These are phyloP conservation scores for Peronospora destructor DNA, from an alignment of 352 stramenopile species.

Conservation along the genomic window DNA sequence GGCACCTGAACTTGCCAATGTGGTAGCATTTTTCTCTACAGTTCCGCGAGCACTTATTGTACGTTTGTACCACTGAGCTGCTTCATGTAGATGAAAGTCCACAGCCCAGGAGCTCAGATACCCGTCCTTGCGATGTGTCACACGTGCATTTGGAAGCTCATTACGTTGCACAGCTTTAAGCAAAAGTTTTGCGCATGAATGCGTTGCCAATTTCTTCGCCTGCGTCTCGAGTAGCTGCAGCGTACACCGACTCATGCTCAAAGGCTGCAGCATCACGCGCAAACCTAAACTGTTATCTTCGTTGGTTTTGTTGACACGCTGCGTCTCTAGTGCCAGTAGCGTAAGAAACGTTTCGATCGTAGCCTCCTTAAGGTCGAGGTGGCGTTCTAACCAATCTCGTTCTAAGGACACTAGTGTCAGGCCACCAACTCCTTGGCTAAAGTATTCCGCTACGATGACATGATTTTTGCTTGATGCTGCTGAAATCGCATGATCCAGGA, in stretches of 20 bases:
- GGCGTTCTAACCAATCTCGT: constrained; percentile 49
- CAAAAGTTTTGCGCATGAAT: constrained; percentile 33
- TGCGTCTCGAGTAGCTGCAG: constrained; percentile 53
- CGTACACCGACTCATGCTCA: constrained; percentile 47
- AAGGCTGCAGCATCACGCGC: constrained; percentile 32
- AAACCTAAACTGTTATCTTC: constrained; percentile 14
- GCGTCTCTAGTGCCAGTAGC: constrained; percentile 36
- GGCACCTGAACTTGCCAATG: constrained; percentile 7
- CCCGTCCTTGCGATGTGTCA: constrained; percentile 43
- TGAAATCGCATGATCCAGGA: constrained; percentile 14
- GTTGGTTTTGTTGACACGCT: constrained; percentile 3
- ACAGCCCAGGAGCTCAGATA: constrained; percentile 52
- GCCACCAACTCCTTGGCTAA: constrained; percentile 7
- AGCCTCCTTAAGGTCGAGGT: constrained; percentile 66
- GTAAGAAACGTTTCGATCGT: constrained; percentile 78
- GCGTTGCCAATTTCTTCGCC: constrained; percentile 29
- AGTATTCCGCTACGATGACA: constrained; percentile 26
- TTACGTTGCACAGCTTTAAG: constrained; percentile 25
- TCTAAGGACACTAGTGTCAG: constrained; percentile 39
- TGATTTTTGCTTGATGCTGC: constrained; percentile 9
- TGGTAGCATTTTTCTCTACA: not conserved
- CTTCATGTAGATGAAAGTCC: constrained; percentile 51
- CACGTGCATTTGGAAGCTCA: constrained; percentile 16
- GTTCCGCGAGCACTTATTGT: constrained; percentile 3
- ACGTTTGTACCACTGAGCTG: constrained; percentile 35